Evolutionary conservation across 306 rosid species (phyloP), one percentile per base, ranked within the genome.

Genomic region (Prunus kanzakura): DNA sequence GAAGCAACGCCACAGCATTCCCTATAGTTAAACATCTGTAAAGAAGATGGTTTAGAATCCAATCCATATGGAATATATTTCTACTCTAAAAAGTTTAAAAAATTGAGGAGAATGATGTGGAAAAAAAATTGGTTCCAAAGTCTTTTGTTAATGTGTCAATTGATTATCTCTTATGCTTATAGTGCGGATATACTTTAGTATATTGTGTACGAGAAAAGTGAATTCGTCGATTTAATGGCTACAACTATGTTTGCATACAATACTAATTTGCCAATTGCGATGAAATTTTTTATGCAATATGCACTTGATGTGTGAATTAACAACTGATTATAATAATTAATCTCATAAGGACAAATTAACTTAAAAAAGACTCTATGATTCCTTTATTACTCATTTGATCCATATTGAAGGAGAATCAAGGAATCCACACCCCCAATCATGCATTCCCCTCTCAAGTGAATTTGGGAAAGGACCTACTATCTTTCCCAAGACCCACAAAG

Each of bases 1-100:
- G 73, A 69, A 63, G 66, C 56, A 78, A 78, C 50, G 11, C 70
- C 47, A 47, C 58, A 45, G 14, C 35, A 58, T 58, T 23, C 18
- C 64, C 16, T 58, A 4, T 16, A 23, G 32, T 58, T 58, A 58
- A 58, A 58, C 18, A 62, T 62, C 45, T 29, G 30, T 62, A 62
- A 14, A 30, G 67, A 30, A 30, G 45, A 62, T 4, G 64, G 8
- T 62, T 13, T 15, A 29, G 67, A 62, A 29, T 29, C 22, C 30
- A 14, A 27, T 14, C 8, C 22, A 5, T 6, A 14, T 62, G 43
- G 41, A 14, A 62, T 27, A 62, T 20, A 15, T 12, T 52, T 52
- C 11, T 18, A 52, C 11, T n/a, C 18, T 18, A 3, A 52, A 52
- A 7, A 2, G 43, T 7, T 38, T 1, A 38, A 9, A 52, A 52